Conservation (phyloP, 495 filamentous ascomycete genomes). For the Corynascus novoguineensis region DNA sequence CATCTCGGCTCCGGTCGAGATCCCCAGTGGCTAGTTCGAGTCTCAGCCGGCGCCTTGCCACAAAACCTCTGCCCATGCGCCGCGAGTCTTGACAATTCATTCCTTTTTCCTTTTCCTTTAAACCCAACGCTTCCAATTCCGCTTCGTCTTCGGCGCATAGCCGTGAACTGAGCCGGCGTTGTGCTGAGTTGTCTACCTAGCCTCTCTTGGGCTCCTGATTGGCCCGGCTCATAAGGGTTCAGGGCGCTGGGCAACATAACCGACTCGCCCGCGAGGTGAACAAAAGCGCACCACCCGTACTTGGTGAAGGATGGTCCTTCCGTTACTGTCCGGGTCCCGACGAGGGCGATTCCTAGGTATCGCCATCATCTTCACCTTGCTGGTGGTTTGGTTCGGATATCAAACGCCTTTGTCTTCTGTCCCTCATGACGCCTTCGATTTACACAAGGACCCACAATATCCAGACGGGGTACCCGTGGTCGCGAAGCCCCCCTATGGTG, state of each 20-base stretch:
- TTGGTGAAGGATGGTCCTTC: slow-evolving; percentile 13
- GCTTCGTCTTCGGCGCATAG: not conserved
- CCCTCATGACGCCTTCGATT: slow-evolving; percentile 3
- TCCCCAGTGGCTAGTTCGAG: not conserved
- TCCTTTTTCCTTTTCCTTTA: not conserved
- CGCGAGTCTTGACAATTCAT: not conserved
- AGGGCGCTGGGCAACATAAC: not conserved
- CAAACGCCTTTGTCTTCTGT: slow-evolving; percentile 1
- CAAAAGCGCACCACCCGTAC: too few relatives aligned
- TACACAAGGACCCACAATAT: not conserved
- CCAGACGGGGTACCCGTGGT: not conserved
- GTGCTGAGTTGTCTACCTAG: not conserved
- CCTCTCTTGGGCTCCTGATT: not conserved
- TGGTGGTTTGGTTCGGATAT: slow-evolving; percentile 21
- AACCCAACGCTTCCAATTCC: too few relatives aligned
- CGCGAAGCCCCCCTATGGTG: not conserved
- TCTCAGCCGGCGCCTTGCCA: not conserved
- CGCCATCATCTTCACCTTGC: slow-evolving; percentile 13
- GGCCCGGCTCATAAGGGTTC: not conserved
- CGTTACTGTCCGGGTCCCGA: slow-evolving; percentile 15
- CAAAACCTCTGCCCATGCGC: not conserved
- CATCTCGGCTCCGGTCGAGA: not conserved
- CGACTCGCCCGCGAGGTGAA: not conserved
- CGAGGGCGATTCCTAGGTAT: slow-evolving; percentile 15
- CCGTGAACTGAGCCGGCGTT: not conserved